Percentiles rank a stretch among this genome's conserved stretches.
These are phyloP conservation scores for Mallotus nudiflorus DNA, from an alignment of 345 rosid genomes.

Conservation along the genomic window DNA sequence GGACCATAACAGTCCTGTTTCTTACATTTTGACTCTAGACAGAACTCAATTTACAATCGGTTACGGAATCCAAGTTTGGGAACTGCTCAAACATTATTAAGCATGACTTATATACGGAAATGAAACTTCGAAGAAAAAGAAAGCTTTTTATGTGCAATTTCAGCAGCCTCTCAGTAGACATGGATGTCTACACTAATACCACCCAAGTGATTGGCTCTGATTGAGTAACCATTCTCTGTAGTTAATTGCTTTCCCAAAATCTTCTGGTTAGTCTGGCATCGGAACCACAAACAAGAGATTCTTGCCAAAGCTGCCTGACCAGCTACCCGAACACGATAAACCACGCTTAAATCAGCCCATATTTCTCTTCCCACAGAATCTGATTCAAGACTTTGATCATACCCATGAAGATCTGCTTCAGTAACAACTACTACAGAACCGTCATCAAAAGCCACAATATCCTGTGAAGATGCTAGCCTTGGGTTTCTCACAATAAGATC, in stretches of 20 bases:
- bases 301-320: constrained; percentile 65
- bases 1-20: background rate
- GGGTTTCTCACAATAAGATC: constrained; percentile 33
- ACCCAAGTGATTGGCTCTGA: constrained; percentile 42
- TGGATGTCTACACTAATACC: constrained; percentile 78
- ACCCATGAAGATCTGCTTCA: constrained; percentile 81
- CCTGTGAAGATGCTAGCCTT: constrained; percentile 26
- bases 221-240: constrained; percentile 38
- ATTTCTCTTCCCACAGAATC: constrained; percentile 37
- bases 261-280: constrained; percentile 55
- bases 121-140: background rate
- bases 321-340: constrained; percentile 63
- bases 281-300: constrained; percentile 73
- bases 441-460: constrained; percentile 69
- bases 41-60: constrained; percentile 28
- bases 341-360: constrained; percentile 68
- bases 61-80: background rate
- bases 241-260: constrained; percentile 42
- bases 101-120: constrained; percentile 14
- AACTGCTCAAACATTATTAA: constrained; percentile 29
- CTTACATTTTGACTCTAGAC: constrained; percentile 13
- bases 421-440: constrained; percentile 78
- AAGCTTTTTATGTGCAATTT: constrained; percentile 17
- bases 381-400: constrained; percentile 40
- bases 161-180: constrained; percentile 51